These are phyloP conservation scores for Chytriomyces sp. DNA, from an alignment of 192 early-diverging fungal species.

Conservation along the genomic window DNA sequence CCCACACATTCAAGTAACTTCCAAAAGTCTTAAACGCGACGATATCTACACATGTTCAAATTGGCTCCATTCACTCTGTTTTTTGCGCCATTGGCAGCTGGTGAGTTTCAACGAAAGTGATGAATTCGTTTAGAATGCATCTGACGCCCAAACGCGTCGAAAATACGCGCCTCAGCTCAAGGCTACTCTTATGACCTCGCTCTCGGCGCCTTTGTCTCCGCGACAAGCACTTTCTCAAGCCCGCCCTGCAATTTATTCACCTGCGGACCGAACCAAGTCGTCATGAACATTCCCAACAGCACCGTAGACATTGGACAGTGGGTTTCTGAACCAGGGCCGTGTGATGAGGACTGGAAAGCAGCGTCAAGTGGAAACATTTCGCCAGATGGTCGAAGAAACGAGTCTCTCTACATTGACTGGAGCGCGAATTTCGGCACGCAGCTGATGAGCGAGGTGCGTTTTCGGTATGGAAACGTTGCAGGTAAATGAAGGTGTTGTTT, in stretches of 20 bases:
- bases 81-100: no score
- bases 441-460: constrained; percentile 18
- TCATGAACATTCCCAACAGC: neutral
- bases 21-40: no score
- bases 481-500: neutral
- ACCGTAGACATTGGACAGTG: constrained; percentile 1
- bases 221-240: neutral
- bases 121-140: no score
- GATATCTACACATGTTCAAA: no score
- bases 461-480: constrained; percentile 20
- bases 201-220: neutral
- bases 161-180: no score
- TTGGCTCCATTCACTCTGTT: no score
- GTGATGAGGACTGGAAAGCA: constrained; percentile 12
- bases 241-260: constrained; percentile 1
- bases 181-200: constrained; percentile 6
- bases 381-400: constrained; percentile 1
- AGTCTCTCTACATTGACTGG: constrained; percentile 19
- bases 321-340: neutral
- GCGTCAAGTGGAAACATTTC: neutral
- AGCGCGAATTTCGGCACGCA: constrained; percentile 12
- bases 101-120: no score
- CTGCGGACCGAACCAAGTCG: constrained; percentile 11
- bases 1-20: no score
- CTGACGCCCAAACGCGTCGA: no score